These are phyloP conservation scores for Anacardium occidentale DNA, from an alignment of 345 rosid genomes.

Conservation along the genomic window DNA sequence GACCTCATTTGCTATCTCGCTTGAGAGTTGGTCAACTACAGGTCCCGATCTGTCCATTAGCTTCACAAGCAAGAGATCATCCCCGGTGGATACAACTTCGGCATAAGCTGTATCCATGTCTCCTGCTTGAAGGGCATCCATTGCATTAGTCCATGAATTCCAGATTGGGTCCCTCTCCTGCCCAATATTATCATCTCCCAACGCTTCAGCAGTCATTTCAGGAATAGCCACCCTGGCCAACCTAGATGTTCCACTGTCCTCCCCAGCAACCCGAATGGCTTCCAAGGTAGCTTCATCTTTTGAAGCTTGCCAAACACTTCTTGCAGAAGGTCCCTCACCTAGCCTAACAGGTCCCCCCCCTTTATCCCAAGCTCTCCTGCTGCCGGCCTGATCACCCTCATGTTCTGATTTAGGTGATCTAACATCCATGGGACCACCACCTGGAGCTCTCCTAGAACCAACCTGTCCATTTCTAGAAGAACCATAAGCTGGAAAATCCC, in stretches of 20 bases:
- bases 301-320: conserved; percentile 99
- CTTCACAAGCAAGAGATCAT: conserved; percentile 86
- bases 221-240: conserved; percentile 64
- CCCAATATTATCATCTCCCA: conserved; percentile 69
- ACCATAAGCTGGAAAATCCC: conserved; percentile 68
- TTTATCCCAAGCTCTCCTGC: conserved; percentile 88
- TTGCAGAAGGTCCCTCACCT: conserved; percentile 98
- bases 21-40: conserved; percentile 78
- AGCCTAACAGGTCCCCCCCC: conserved; percentile 66
- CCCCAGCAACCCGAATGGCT: conserved; percentile 99
- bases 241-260: conserved; percentile 63
- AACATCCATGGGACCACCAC: conserved; percentile 42
- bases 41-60: conserved; percentile 96
- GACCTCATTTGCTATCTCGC: conserved; percentile 73
- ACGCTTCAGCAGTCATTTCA: conserved; percentile 78
- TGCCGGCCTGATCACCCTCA: conserved; percentile 65
- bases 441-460: conserved; percentile 59
- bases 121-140: conserved; percentile 88
- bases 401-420: conserved; percentile 74
- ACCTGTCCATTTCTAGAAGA: conserved; percentile 71
- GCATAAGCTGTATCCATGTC: conserved; percentile 89
- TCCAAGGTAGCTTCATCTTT: conserved; percentile 98
- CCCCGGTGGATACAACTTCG: conserved; percentile 73
- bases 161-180: conserved; percentile 76
- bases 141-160: conserved; percentile 90